Conservation (phyloP, 345 rosid species). For the Euphorbia tirucalli region DNA sequence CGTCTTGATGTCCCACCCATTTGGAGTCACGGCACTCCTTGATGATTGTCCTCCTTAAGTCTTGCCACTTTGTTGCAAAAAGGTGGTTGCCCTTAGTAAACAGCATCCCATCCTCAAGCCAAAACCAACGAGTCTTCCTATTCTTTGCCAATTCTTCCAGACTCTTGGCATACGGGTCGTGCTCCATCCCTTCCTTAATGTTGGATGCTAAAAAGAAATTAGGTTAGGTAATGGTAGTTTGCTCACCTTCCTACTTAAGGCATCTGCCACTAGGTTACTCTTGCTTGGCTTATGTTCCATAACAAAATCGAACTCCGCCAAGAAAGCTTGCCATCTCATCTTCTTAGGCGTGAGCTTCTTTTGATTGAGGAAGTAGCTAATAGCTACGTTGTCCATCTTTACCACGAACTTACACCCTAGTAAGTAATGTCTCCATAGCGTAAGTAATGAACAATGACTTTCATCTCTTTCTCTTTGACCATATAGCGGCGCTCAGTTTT, state of each 20-base stretch:
- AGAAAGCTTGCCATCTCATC: neutral
- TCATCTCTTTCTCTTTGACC: too few relatives aligned
- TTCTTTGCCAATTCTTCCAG: neutral
- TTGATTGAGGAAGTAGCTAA: neutral
- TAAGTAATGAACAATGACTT: too few relatives aligned
- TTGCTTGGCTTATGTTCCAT: neutral
- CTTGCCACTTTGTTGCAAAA: too few relatives aligned
- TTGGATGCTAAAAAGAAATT: neutral
- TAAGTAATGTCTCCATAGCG: too few relatives aligned
- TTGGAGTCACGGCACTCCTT: too few relatives aligned
- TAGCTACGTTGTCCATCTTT: neutral
- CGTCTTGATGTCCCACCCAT: too few relatives aligned
- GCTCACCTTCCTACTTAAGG: neutral
- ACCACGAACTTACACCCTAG: neutral
- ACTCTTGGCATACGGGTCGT: neutral
- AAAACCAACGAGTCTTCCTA: neutral
- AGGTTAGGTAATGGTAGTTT: neutral
- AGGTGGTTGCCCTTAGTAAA: neutral
- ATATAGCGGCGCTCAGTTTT: too few relatives aligned
- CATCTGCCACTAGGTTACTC: neutral
- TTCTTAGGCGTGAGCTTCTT: neutral
- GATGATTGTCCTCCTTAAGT: too few relatives aligned
- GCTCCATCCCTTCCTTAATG: neutral
- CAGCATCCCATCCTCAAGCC: neutral
- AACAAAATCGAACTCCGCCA: neutral